Evolutionary conservation across 768 basidiomycete species (phyloP).

Genomic region (Serendipita sp.): DNA sequence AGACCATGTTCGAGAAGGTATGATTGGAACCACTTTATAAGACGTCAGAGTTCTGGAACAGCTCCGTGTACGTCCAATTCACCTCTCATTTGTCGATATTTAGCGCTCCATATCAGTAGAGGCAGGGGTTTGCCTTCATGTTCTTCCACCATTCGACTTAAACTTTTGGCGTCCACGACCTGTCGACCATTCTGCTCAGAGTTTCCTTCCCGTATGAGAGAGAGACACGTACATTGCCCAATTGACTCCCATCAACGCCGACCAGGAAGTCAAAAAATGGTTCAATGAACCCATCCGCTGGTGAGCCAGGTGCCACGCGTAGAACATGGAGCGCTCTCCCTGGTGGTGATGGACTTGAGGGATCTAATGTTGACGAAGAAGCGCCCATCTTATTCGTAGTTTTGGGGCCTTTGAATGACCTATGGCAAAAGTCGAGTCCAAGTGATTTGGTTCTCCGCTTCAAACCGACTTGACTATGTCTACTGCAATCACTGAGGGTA

Average conservation of each 20-base stretch:
- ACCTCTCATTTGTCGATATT: constrained; percentile 58
- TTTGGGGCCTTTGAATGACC: background rate
- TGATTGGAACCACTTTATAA: constrained; percentile 55
- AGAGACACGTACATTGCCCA: constrained; percentile 12
- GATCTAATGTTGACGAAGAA: background rate
- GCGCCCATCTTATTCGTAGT: background rate
- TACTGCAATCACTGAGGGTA: background rate
- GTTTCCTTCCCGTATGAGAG: constrained; percentile 27
- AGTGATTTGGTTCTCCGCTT: background rate
- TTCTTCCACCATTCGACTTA: constrained; percentile 68
- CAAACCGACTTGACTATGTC: background rate
- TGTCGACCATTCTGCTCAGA: background rate
- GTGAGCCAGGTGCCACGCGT: constrained; percentile 76
- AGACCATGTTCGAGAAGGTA: constrained; percentile 76
- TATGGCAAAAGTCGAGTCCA: background rate
- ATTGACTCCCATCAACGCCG: constrained; percentile 60
- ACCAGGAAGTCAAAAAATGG: constrained; percentile 96
- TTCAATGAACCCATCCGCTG: constrained; percentile 75
- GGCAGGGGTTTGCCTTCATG: constrained; percentile 58
- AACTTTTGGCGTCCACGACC: constrained; percentile 41
- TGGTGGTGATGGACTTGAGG: constrained; percentile 19
- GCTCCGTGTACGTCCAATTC: constrained; percentile 10
- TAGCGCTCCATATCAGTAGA: constrained; percentile 71
- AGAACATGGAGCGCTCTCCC: constrained; percentile 67
- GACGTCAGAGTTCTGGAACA: background rate